Conservation (phyloP, 345 rosid genomes). For the Excoecaria agallocha region DNA sequence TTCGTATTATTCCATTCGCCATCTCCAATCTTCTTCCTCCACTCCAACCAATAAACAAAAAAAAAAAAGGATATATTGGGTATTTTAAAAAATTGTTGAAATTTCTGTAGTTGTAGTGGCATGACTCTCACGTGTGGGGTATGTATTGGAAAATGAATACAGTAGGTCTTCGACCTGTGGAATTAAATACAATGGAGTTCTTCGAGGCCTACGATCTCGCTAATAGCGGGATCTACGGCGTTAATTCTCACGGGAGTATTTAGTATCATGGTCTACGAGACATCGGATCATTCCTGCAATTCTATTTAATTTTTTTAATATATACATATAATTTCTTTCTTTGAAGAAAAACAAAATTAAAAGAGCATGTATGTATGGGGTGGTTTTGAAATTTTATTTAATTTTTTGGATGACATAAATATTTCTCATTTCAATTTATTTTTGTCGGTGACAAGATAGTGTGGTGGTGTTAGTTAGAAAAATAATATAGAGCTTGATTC, state of each 20-base stretch:
- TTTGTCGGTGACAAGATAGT: slow-evolving; percentile 7
- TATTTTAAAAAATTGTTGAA: not conserved
- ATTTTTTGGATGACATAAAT: no score
- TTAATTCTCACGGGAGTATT: slow-evolving; percentile 28
- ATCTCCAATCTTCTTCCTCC: not conserved
- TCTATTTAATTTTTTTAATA: no score
- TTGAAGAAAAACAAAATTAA: not conserved
- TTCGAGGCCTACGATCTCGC: slow-evolving; percentile 41
- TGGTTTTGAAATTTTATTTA: no score
- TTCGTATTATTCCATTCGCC: slow-evolving; percentile 6
- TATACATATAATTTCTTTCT: no score
- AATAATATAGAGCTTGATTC: not conserved
- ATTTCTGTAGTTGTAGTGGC: slow-evolving; percentile 5
- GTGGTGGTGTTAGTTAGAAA: not conserved
- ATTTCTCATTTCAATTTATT: not conserved
- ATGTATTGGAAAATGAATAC: slow-evolving; percentile 24
- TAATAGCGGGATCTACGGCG: slow-evolving; percentile 48
- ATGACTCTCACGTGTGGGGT: slow-evolving; percentile 38
- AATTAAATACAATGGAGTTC: slow-evolving; percentile 16
- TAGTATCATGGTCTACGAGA: slow-evolving; percentile 5
- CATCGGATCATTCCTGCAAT: slow-evolving; percentile 6
- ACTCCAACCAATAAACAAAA: not conserved
- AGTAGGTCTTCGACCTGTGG: slow-evolving; percentile 20
- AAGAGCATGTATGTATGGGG: not conserved
- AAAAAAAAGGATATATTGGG: not conserved